Evolutionary conservation across 352 stramenopile genomes (phyloP).

Genomic region (Pythium angustatum): DNA sequence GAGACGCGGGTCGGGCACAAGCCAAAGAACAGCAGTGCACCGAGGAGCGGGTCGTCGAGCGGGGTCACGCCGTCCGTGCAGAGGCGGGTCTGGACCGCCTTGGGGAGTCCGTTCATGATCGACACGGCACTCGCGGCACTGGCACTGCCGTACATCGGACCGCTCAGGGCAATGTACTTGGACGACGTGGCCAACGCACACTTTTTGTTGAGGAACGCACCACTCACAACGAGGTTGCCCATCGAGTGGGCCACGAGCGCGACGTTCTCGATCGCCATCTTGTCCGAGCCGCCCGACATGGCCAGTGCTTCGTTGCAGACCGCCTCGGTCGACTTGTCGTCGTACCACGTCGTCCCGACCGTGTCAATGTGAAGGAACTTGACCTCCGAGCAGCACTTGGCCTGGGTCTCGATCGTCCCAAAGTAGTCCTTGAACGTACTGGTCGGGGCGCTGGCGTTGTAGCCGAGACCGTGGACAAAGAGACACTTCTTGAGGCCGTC

Average conservation of each 20-base stretch:
- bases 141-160: conserved; percentile 38
- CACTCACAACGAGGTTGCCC: conserved; percentile 43
- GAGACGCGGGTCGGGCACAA: conserved; percentile 13
- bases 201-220: conserved; percentile 29
- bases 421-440: conserved; percentile 31
- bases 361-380: conserved; percentile 42
- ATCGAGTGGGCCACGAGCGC: conserved; percentile 49
- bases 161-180: conserved; percentile 46
- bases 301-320: conserved; percentile 27
- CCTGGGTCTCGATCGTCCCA: conserved; percentile 31
- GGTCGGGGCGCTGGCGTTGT: background rate
- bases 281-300: conserved; percentile 7
- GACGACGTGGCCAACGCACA: conserved; percentile 32
- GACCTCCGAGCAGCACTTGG: conserved; percentile 32
- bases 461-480: conserved; percentile 38
- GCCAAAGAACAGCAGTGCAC: conserved; percentile 11
- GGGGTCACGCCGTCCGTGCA: conserved; percentile 27
- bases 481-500: conserved; percentile 32
- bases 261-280: conserved; percentile 30
- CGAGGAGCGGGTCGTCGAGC: conserved; percentile 14
- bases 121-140: conserved; percentile 20
- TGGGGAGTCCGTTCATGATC: conserved; percentile 23
- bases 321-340: conserved; percentile 13
- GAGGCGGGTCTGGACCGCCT: conserved; percentile 15
- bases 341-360: conserved; percentile 30